These are phyloP conservation scores for Epichloe glyceriae DNA, from an alignment of 2,329 filamentous ascomycete genomes.

Conservation along the genomic window DNA sequence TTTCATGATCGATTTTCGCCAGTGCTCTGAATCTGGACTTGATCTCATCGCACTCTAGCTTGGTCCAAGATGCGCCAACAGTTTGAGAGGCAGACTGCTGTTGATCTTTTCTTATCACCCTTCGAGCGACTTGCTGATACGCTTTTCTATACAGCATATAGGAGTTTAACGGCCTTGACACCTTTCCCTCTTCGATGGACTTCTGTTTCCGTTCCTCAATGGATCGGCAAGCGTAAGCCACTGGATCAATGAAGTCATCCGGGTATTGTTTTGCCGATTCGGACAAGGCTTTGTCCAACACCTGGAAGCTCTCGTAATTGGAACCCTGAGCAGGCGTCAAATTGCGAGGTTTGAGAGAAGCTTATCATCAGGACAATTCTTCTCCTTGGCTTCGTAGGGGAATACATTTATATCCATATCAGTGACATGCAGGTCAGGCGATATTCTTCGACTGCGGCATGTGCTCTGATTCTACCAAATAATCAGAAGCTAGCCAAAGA, in stretches of 20 bases:
- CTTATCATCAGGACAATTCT: neutral
- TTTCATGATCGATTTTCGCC: slow-evolving; percentile 68
- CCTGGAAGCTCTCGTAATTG: neutral
- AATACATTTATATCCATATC: neutral
- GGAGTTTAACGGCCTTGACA: slow-evolving; percentile 82
- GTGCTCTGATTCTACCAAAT: neutral
- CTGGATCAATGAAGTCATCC: slow-evolving; percentile 1
- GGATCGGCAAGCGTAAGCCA: slow-evolving; percentile 3
- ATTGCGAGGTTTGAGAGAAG: neutral
- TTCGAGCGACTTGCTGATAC: slow-evolving; percentile 70
- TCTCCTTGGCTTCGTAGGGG: neutral
- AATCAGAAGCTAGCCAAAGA: neutral
- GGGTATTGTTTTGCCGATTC: neutral
- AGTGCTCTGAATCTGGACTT: slow-evolving; percentile 65
- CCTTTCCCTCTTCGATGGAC: slow-evolving; percentile 24
- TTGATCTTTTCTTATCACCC: slow-evolving; percentile 75
- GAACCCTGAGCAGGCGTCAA: neutral
- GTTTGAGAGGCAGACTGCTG: slow-evolving; percentile 84
- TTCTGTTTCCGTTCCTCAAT: slow-evolving; percentile 5
- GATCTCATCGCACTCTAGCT: slow-evolving; percentile 59
- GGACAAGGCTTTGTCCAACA: slow-evolving; percentile 6
- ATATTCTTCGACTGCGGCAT: neutral
- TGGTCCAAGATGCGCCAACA: slow-evolving; percentile 72
- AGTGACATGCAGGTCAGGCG: neutral
- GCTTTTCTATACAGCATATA: slow-evolving; percentile 97